These are phyloP conservation scores for Solanum etuberosum DNA, from an alignment of 257 asterid genomes.

Conservation along the genomic window DNA sequence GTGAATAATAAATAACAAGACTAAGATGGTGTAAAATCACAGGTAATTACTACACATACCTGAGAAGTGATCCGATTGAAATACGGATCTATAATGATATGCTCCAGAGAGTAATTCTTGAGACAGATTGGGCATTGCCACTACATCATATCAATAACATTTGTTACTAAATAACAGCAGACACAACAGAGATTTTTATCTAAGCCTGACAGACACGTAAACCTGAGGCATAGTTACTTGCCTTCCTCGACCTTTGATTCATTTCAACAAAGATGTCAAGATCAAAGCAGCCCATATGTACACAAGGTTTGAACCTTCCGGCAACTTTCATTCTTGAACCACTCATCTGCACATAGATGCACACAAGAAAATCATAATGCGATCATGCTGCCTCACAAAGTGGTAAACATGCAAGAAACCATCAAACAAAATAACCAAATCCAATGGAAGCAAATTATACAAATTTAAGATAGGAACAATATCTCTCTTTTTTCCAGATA, in stretches of 20 bases:
- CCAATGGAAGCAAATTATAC: background rate
- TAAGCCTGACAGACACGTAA: background rate
- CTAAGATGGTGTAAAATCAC: background rate
- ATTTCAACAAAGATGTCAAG: constrained; percentile 70
- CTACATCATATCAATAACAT: constrained; percentile 42
- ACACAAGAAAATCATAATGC: background rate
- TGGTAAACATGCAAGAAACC: background rate
- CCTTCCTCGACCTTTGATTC: constrained; percentile 77
- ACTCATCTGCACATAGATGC: constrained; percentile 48
- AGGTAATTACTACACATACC: constrained; percentile 31
- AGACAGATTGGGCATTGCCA: constrained; percentile 98
- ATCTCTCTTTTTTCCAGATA: background rate
- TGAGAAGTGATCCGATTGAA: constrained; percentile 64
- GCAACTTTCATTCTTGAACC: constrained; percentile 79
- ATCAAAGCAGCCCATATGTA: constrained; percentile 80
- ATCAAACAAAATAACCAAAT: background rate
- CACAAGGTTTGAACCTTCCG: constrained; percentile 67
- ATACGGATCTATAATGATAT: constrained; percentile 82
- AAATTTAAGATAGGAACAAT: background rate
- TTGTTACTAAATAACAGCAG: constrained; percentile 1
- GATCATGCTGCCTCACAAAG: background rate
- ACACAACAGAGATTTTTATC: background rate
- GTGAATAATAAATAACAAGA: background rate
- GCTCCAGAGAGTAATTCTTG: constrained; percentile 83
- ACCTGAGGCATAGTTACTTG: constrained; percentile 19